phyloP scores from a whole-genome alignment of 495 filamentous ascomycete genomes.

The Parathielavia hyrcaniae region DNA sequence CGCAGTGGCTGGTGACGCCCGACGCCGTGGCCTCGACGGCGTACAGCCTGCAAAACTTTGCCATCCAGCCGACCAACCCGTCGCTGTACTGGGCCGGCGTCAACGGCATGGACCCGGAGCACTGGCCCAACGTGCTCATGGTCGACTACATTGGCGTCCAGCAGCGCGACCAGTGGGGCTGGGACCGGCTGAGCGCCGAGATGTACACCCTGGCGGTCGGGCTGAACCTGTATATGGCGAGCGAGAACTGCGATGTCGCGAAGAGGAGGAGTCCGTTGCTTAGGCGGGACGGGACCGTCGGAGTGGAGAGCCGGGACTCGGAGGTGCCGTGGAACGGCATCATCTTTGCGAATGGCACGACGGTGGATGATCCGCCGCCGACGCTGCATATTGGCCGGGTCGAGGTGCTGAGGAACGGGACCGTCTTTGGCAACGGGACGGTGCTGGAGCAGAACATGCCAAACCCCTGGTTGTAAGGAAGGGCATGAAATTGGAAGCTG shows the following conservation, averaged over 20 bases:
- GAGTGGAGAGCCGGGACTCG: background rate
- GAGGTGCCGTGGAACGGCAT: slow-evolving; percentile 18
- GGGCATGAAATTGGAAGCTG: background rate
- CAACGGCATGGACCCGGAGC: slow-evolving; percentile 23
- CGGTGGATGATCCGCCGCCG: slow-evolving; percentile 9
- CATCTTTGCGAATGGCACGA: slow-evolving; percentile 22
- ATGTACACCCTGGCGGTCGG: slow-evolving; percentile 24
- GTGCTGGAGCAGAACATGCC: slow-evolving; percentile 18
- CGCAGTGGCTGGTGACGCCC: slow-evolving; percentile 24
- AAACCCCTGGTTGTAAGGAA: slow-evolving; percentile 13
- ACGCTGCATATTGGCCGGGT: slow-evolving; percentile 6
- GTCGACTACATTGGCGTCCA: slow-evolving; percentile 26
- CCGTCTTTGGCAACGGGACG: slow-evolving; percentile 14
- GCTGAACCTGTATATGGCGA: slow-evolving; percentile 24
- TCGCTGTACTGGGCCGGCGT: slow-evolving; percentile 26
- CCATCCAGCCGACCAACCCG: slow-evolving; percentile 24
- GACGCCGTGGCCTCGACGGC: slow-evolving; percentile 19
- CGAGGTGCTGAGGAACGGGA: slow-evolving; percentile 15
- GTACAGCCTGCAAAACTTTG: slow-evolving; percentile 18
- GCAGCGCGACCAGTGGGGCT: slow-evolving; percentile 15
- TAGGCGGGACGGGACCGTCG: background rate
- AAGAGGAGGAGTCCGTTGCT: slow-evolving; percentile 13
- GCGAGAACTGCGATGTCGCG: slow-evolving; percentile 26
- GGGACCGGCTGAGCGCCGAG: slow-evolving; percentile 26
- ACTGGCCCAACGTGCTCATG: slow-evolving; percentile 25